A percentile compares a stretch with the other conserved stretches of the same genome.
Conservation (phyloP, 495 filamentous ascomycete species). For the Bathelium albidoporum region DNA sequence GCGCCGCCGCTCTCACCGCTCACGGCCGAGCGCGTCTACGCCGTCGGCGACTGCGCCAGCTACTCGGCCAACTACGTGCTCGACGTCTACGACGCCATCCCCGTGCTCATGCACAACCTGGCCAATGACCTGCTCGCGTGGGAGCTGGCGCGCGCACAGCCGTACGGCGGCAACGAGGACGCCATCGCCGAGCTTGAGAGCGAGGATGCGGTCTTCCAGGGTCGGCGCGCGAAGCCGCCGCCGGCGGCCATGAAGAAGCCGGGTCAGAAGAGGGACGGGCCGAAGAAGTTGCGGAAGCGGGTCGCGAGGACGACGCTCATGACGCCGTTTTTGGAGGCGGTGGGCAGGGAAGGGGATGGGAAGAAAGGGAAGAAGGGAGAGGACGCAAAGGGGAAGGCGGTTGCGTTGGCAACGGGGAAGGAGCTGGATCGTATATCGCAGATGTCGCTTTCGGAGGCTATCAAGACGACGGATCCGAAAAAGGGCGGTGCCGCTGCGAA, state of each 20-base stretch:
- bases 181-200: constrained; percentile 11
- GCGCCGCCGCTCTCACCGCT: not conserved
- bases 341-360: not conserved
- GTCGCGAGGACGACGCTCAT: not conserved
- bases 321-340: not conserved
- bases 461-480: not conserved
- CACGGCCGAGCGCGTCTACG: constrained; percentile 18
- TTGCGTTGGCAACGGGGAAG: not conserved
- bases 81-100: constrained; percentile 26
- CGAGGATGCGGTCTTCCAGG: not conserved
- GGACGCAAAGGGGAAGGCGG: not conserved
- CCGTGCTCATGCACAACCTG: constrained; percentile 25
- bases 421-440: not conserved
- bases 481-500: not conserved
- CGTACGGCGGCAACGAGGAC: constrained; percentile 12
- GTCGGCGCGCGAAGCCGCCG: not conserved
- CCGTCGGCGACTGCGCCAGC: constrained; percentile 24
- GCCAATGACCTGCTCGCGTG: constrained; percentile 22
- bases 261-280: not conserved
- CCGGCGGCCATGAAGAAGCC: not conserved
- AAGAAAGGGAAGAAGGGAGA: not conserved
- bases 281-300: not conserved
- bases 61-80: constrained; percentile 22
- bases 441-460: not conserved
- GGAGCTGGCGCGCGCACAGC: constrained; percentile 9